Evolutionary conservation across 306 rosid genomes (phyloP).

Genomic region (Urtica urens): DNA sequence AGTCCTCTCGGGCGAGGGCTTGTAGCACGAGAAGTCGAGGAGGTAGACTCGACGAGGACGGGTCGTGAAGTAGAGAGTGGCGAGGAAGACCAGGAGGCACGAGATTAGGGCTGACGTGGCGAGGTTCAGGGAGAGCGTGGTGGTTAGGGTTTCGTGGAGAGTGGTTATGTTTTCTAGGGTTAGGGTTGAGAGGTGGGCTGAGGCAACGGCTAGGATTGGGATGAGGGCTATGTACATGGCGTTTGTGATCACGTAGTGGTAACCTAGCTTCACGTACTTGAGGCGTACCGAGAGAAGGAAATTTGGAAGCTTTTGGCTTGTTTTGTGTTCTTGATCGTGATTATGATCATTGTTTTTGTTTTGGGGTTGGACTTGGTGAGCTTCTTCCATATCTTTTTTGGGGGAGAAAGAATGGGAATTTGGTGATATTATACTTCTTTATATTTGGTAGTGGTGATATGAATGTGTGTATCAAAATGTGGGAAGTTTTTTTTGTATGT

Average conservation of each 20-base stretch:
- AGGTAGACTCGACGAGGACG: conserved; percentile 57
- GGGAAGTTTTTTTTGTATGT: neutral
- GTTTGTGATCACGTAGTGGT: conserved; percentile 69
- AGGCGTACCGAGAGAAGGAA: conserved; percentile 57
- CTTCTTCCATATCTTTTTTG: neutral
- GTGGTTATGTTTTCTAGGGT: conserved; percentile 21
- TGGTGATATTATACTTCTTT: neutral
- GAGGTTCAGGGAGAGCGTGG: conserved; percentile 50
- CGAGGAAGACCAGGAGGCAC: conserved; percentile 37
- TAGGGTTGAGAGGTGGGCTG: conserved; percentile 49
- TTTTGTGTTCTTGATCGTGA: neutral
- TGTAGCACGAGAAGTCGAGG: conserved; percentile 63
- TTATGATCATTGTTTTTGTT: neutral
- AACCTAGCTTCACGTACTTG: conserved; percentile 83
- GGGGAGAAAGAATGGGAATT: neutral
- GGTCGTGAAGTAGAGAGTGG: conserved; percentile 66
- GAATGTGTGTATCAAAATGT: neutral
- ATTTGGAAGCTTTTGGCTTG: conserved; percentile 38
- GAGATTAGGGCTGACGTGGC: conserved; percentile 36
- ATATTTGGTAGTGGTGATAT: neutral
- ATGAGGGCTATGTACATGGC: conserved; percentile 64
- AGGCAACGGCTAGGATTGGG: conserved; percentile 31
- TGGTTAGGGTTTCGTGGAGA: conserved; percentile 38
- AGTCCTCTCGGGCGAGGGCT: conserved; percentile 33
- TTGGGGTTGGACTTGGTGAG: neutral